Evolutionary conservation across 768 basidiomycete genomes (phyloP), one percentile per base, ranked within the genome.

Genomic region (Paxillus ammoniavirescens): DNA sequence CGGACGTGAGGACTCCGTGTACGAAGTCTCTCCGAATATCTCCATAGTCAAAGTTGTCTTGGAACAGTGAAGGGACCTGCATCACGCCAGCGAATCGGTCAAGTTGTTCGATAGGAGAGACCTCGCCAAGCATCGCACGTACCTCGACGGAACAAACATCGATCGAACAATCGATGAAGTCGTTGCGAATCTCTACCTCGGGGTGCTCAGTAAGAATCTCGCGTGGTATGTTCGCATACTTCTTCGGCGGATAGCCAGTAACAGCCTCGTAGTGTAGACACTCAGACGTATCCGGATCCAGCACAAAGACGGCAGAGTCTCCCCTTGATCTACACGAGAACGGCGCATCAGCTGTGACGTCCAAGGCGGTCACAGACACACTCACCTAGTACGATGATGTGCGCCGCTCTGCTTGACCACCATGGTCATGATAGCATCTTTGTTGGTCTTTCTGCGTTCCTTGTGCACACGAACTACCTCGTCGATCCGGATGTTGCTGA

Each of bases 41-140:
- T 13, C 86, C 84, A 65, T 95, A 98, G 73, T 98, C 97, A 65
- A 99, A 99, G 73, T 98, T 98, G 73, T 98, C 97, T 68, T 95
- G 93, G 74, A 98, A 99, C 5, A 98, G 69, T 1, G 95, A 95
- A 1, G 93, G 94, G 36, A 98, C 91, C 89, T 97, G 61, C 50
- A 53, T 47, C 30, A 35, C n/a, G 37, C 14, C 35, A 12, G 44
- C 38, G 4, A 43, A 36, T 59, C 47, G 44, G 41, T 9, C n/a
- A 35, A 37, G 13, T 15, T 36, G 18, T 36, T 23, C 3, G 17
- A 40, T n/a, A 23, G 40, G 42, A 46, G 46, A 28, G 8, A 21
- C 17, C 36, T 48, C 31, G 14, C 26, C 8, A 23, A 15, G 38
- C 8, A 17, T 28, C 8, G 28, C n/a, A 58, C 77, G 30, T 46